Evolutionary conservation across 805 yeast genomes (phyloP).

Genomic region (Candida sakaeoensis): DNA sequence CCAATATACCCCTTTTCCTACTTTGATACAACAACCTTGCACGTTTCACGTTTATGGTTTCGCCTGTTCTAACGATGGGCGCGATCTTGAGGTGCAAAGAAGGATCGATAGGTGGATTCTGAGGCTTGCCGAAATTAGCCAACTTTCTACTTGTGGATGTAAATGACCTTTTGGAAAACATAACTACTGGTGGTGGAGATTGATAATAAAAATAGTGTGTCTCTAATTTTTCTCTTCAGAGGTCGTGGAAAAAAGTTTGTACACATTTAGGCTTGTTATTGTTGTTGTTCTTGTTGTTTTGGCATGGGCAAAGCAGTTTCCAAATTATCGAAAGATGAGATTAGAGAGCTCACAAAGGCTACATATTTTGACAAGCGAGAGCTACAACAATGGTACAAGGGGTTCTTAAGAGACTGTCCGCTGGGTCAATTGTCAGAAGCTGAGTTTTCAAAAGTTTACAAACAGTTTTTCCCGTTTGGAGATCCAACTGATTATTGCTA

Average conservation of each 20-base stretch:
- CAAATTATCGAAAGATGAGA: slow-evolving; percentile 85
- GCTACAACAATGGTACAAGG: slow-evolving; percentile 97
- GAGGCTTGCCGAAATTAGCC: slow-evolving; percentile 39
- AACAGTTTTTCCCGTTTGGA: slow-evolving; percentile 97
- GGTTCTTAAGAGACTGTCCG: slow-evolving; percentile 91
- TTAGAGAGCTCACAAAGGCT: slow-evolving; percentile 72
- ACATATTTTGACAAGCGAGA: slow-evolving; percentile 93
- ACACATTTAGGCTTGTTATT: no score
- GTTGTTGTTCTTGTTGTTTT: no score
- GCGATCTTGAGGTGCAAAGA: slow-evolving; percentile 51
- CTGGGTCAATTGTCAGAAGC: slow-evolving; percentile 80
- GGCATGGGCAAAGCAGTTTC: slow-evolving; percentile 93
- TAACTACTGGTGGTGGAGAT: background rate
- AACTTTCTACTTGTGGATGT: background rate
- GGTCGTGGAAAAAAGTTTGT: slow-evolving; percentile 2
- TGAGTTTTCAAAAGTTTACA: slow-evolving; percentile 87
- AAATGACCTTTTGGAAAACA: slow-evolving; percentile 5
- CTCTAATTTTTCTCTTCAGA: background rate
- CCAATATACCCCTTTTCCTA: slow-evolving; percentile 92
- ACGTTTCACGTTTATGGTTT: slow-evolving; percentile 66
- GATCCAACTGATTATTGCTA: slow-evolving; percentile 91
- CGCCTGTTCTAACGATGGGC: slow-evolving; percentile 77
- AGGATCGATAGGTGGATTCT: slow-evolving; percentile 30
- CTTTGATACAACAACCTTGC: slow-evolving; percentile 91
- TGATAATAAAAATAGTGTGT: background rate